Evolutionary conservation across 2,329 filamentous ascomycete genomes (phyloP).

Genomic region (Daldinia sp.): DNA sequence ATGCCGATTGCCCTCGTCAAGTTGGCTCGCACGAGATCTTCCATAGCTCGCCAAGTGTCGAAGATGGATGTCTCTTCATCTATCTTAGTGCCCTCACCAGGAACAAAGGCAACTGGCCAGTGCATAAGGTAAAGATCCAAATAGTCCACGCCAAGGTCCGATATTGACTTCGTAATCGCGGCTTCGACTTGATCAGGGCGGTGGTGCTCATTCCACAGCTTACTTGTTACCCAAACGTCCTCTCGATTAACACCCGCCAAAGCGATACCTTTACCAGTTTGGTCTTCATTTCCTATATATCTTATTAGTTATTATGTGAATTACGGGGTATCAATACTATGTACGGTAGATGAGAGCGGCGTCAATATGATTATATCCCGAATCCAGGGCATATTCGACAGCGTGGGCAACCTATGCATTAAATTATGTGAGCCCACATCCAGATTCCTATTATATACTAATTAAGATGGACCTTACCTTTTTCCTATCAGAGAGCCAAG

Average conservation of each 20-base stretch:
- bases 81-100: conserved; percentile 46
- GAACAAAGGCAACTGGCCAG: conserved; percentile 55
- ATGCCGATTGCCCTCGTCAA: conserved; percentile 70
- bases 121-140: conserved; percentile 66
- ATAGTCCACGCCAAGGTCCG: conserved; percentile 62
- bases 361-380: conserved; percentile 50
- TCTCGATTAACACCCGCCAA: conserved; percentile 62
- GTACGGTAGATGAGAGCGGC: conserved; percentile 50
- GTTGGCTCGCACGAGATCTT: conserved; percentile 64
- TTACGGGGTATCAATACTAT: not conserved
- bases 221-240: conserved; percentile 64
- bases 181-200: conserved; percentile 54
- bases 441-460: not conserved
- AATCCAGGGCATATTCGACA: conserved; percentile 48
- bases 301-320: conserved; percentile 12
- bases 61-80: conserved; percentile 50
- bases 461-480: conserved; percentile 32
- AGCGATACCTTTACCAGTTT: conserved; percentile 62
- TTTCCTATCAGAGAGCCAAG: conserved; percentile 49
- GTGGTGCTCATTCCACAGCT: conserved; percentile 52
- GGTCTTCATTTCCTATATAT: conserved; percentile 59
- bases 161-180: conserved; percentile 61
- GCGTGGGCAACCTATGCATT: conserved; percentile 46
- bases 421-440: not conserved
- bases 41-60: conserved; percentile 70